Conservation (phyloP, 768 basidiomycete species). For the Termitomyces sp. region DNA sequence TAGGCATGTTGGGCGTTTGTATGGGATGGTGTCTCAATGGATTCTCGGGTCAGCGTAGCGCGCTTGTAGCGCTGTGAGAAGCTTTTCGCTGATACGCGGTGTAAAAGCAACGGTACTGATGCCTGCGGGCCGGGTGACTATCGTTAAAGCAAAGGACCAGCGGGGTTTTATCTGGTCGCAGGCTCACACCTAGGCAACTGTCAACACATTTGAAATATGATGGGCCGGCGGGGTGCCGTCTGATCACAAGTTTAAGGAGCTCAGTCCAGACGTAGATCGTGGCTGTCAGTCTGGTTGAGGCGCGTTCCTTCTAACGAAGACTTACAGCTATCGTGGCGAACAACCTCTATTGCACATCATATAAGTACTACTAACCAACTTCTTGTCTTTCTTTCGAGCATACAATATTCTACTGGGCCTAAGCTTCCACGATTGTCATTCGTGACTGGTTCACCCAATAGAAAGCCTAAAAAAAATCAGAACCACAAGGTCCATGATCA, state of each 20-base stretch:
- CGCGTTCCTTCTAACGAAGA: too few relatives aligned
- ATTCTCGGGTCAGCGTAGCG: not conserved
- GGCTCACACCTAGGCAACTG: not conserved
- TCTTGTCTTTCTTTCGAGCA: not conserved
- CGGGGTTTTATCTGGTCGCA: not conserved
- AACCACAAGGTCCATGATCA: not conserved
- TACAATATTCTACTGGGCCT: too few relatives aligned
- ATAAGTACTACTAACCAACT: not conserved
- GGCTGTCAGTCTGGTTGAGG: too few relatives aligned
- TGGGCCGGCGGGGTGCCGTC: not conserved
- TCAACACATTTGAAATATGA: not conserved
- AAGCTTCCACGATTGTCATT: not conserved
- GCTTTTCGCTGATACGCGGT: not conserved
- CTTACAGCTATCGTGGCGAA: not conserved
- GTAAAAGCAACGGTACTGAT: not conserved
- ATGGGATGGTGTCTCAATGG: not conserved
- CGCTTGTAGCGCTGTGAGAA: not conserved
- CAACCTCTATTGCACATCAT: not conserved
- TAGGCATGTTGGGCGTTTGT: constrained; percentile 20
- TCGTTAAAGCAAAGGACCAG: not conserved
- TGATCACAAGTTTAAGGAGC: not conserved
- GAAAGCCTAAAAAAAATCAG: not conserved
- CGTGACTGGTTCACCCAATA: not conserved
- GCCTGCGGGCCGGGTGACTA: not conserved
- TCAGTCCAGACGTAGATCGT: not conserved